A percentile compares a stretch with the other conserved stretches of the same genome.
phyloP scores from a whole-genome alignment of 805 yeast genomes.

The Suhomyces sp. region DNA sequence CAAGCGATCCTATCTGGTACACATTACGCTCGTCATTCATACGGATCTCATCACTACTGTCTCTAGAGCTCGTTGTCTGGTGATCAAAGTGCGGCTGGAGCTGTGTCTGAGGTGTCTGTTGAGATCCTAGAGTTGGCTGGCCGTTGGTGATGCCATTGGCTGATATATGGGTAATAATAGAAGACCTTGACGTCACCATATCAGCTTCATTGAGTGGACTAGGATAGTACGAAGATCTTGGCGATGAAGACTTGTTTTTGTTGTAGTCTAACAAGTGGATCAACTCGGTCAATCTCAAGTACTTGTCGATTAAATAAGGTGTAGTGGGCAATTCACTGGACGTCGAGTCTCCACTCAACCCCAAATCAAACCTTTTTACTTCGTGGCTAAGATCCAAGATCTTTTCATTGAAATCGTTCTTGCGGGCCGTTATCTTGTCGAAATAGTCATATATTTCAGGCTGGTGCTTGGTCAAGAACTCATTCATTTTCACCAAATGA shows the following conservation, averaged over 20 bases:
- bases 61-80: constrained; percentile 2
- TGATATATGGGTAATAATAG: constrained; percentile 3
- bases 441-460: constrained; percentile 64
- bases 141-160: constrained; percentile 3
- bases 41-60: constrained; percentile 4
- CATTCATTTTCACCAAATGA: constrained; percentile 67
- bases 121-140: background rate
- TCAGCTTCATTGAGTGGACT: constrained; percentile 7
- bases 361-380: constrained; percentile 54
- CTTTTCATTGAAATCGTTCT: constrained; percentile 61
- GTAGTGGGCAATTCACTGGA: constrained; percentile 62
- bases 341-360: constrained; percentile 48
- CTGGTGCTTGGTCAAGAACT: constrained; percentile 57
- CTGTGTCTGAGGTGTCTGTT: background rate
- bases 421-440: constrained; percentile 67
- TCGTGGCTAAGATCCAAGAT: constrained; percentile 54
- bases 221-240: background rate
- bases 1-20: constrained; percentile 46
- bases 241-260: constrained; percentile 5
- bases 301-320: constrained; percentile 67
- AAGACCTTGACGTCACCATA: constrained; percentile 9
- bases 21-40: constrained; percentile 28
- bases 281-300: constrained; percentile 57
- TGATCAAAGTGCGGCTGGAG: constrained; percentile 1
- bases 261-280: constrained; percentile 42